Evolutionary conservation across 139 green algal species (phyloP).

Genomic region (Chlorella sp.): DNA sequence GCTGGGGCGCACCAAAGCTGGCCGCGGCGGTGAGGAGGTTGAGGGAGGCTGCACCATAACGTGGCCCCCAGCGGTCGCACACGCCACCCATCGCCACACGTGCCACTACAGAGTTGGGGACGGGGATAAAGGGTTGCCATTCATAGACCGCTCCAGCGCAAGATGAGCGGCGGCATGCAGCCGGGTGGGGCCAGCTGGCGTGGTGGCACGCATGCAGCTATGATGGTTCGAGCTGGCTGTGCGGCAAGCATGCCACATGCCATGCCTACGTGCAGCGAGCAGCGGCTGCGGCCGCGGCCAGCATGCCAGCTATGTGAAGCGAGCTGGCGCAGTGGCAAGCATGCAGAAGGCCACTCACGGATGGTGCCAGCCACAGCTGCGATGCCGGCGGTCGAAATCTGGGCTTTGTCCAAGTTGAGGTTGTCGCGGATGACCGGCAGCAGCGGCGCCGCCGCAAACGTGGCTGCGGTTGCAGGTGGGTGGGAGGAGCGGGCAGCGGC

Average conservation of each 20-base stretch:
- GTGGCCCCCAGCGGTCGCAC: constrained; percentile 82
- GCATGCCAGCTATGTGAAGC: not conserved
- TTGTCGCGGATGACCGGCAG: constrained; percentile 83
- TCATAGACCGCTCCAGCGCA: too few relatives aligned
- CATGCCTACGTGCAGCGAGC: too few relatives aligned
- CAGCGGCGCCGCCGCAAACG: constrained; percentile 88
- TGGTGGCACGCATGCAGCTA: too few relatives aligned
- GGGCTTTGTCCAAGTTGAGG: constrained; percentile 74
- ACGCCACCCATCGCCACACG: constrained; percentile 40
- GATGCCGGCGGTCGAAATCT: constrained; percentile 55
- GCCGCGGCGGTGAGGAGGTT: constrained; percentile 42
- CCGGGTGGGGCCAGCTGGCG: too few relatives aligned
- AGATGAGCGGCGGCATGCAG: too few relatives aligned
- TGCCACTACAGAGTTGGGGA: not conserved
- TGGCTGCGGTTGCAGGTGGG: constrained; percentile 56
- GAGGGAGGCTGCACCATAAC: constrained; percentile 58
- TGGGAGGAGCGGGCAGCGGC: too few relatives aligned
- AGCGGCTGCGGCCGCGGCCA: too few relatives aligned
- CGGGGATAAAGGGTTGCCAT: too few relatives aligned
- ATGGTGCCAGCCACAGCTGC: constrained; percentile 48
- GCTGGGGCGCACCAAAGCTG: constrained; percentile 10
- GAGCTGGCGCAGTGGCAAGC: not conserved
- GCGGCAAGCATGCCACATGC: too few relatives aligned
- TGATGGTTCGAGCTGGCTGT: too few relatives aligned
- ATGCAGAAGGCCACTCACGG: constrained; percentile 7